phyloP scores from a whole-genome alignment of 208 protist genomes.

The Angomonas deanei region DNA sequence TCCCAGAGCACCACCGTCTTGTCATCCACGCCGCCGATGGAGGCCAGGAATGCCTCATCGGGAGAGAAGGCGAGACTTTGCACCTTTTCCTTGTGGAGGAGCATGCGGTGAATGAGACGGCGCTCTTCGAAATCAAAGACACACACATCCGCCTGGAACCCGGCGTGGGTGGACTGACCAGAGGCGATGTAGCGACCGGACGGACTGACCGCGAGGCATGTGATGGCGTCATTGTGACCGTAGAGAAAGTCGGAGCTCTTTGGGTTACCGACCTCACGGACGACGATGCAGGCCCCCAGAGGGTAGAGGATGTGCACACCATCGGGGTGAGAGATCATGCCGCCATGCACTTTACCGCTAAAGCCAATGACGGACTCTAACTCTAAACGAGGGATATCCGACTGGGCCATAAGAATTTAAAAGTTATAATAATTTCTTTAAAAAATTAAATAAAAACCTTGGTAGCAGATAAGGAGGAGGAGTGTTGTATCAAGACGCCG shows the following conservation, averaged over 20 bases:
- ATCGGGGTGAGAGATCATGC: conserved; percentile 87
- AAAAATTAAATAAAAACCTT: neutral
- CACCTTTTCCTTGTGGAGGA: conserved; percentile 94
- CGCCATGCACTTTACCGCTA: conserved; percentile 75
- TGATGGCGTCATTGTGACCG: conserved; percentile 93
- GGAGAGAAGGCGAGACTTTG: conserved; percentile 92
- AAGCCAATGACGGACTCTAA: conserved; percentile 84
- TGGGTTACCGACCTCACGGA: conserved; percentile 76
- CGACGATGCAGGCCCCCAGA: conserved; percentile 91
- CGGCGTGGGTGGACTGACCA: conserved; percentile 92
- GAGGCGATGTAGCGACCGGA: conserved; percentile 91
- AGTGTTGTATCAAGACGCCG: too few species aligned
- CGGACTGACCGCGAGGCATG: conserved; percentile 88
- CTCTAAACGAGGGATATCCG: conserved; percentile 44
- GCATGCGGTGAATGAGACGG: conserved; percentile 86
- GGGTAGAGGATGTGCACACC: conserved; percentile 89
- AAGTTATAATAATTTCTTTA: neutral
- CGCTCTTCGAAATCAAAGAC: conserved; percentile 89
- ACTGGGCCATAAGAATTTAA: neutral
- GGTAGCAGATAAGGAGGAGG: neutral
- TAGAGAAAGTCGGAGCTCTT: conserved; percentile 86
- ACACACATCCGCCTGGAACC: conserved; percentile 93
- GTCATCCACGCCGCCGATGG: conserved; percentile 93
- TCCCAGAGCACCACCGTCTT: conserved; percentile 95
- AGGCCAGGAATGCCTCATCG: conserved; percentile 89